These are phyloP conservation scores for Mimosa bimucronata DNA, from an alignment of 306 rosid species.

Conservation along the genomic window DNA sequence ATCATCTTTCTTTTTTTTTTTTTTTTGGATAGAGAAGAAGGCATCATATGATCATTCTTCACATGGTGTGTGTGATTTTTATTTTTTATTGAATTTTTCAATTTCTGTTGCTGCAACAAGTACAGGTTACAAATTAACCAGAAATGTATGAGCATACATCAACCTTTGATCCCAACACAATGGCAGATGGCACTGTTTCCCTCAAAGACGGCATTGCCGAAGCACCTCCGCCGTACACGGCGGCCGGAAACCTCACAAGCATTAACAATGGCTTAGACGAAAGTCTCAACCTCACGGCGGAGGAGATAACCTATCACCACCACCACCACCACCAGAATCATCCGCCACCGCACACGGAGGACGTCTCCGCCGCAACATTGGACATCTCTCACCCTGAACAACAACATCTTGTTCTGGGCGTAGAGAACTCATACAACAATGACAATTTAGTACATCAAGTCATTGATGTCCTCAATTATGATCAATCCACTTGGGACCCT, in stretches of 20 bases:
- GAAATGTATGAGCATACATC: slow-evolving; percentile 52
- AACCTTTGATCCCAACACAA: slow-evolving; percentile 67
- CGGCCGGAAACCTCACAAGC: slow-evolving; percentile 26
- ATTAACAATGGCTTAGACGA: slow-evolving; percentile 49
- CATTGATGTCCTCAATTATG: slow-evolving; percentile 39
- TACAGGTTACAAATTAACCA: slow-evolving; percentile 37
- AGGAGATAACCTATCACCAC: slow-evolving; percentile 57
- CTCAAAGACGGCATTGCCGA: slow-evolving; percentile 24
- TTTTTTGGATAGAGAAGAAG: no score
- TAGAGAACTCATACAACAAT: slow-evolving; percentile 43
- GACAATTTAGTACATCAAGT: slow-evolving; percentile 44
- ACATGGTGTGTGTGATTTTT: slow-evolving; percentile 7
- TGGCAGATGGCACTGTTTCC: slow-evolving; percentile 45
- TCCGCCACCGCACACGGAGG: slow-evolving; percentile 38
- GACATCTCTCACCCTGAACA: slow-evolving; percentile 49
- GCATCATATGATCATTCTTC: not conserved
- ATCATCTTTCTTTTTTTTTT: no score
- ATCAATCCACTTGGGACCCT: slow-evolving; percentile 54
- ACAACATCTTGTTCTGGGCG: slow-evolving; percentile 45
- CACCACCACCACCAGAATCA: slow-evolving; percentile 56
- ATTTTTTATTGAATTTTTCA: slow-evolving; percentile 18
- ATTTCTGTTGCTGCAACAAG: slow-evolving; percentile 31
- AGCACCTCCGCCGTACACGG: slow-evolving; percentile 27
- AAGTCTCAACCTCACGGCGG: slow-evolving; percentile 53
- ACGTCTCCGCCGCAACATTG: slow-evolving; percentile 42